phyloP scores from a whole-genome alignment of 805 yeast species.

The Wickerhamiella dianesei region DNA sequence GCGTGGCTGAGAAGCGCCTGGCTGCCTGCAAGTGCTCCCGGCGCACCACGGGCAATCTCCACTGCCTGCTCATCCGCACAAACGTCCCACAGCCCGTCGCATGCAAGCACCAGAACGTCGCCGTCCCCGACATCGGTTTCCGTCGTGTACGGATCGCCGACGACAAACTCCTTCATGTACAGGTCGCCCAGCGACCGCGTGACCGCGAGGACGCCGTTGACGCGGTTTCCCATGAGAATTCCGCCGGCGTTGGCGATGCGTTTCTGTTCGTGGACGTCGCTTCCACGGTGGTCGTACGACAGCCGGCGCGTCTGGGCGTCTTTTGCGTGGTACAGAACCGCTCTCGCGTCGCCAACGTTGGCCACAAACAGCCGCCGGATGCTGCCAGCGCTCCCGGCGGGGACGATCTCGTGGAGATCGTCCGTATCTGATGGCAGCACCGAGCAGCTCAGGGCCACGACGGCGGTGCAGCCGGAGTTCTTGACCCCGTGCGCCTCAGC shows the following conservation, averaged over 20 bases:
- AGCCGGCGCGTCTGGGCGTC: slow-evolving; percentile 40
- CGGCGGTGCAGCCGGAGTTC: slow-evolving; percentile 88
- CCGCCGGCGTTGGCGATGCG: slow-evolving; percentile 77
- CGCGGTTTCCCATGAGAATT: slow-evolving; percentile 74
- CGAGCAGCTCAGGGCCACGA: slow-evolving; percentile 83
- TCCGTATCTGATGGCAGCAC: slow-evolving; percentile 32
- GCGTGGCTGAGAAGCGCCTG: slow-evolving; percentile 58
- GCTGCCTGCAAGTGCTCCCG: slow-evolving; percentile 46
- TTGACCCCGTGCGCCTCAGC: slow-evolving; percentile 50
- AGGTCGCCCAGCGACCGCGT: slow-evolving; percentile 87
- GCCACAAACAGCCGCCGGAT: slow-evolving; percentile 74
- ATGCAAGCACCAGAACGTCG: slow-evolving; percentile 79
- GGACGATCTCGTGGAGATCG: slow-evolving; percentile 6
- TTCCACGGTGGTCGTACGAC: slow-evolving; percentile 88
- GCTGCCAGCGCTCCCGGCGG: slow-evolving; percentile 4
- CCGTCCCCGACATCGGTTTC: slow-evolving; percentile 53
- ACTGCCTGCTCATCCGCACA: slow-evolving; percentile 76
- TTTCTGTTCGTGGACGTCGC: slow-evolving; percentile 61
- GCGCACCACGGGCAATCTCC: slow-evolving; percentile 42
- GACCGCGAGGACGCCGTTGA: slow-evolving; percentile 90
- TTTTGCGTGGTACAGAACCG: slow-evolving; percentile 41
- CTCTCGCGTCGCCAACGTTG: slow-evolving; percentile 87
- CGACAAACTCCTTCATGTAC: slow-evolving; percentile 79
- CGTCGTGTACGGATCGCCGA: slow-evolving; percentile 87
- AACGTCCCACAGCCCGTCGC: slow-evolving; percentile 97